Conservation (phyloP, 371 early-diverging fungal genomes). For the Phascolomyces articulosus region DNA sequence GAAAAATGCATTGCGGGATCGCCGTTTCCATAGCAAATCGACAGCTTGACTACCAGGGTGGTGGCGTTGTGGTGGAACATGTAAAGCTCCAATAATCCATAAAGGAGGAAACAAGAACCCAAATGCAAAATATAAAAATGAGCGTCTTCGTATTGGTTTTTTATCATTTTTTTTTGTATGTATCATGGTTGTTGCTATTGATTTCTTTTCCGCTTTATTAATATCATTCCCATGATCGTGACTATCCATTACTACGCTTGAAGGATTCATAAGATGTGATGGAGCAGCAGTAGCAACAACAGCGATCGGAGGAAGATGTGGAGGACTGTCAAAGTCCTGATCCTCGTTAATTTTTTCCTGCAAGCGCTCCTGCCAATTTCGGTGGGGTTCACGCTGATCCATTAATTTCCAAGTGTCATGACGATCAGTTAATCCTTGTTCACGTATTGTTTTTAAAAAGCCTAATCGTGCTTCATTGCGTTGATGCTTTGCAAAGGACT, state of each 20-base stretch:
- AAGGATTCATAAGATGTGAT: too few relatives aligned
- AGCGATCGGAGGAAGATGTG: too few relatives aligned
- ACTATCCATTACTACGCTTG: too few relatives aligned
- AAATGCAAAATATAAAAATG: conserved; percentile 35
- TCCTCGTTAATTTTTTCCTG: conserved; percentile 1
- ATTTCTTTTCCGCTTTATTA: not conserved
- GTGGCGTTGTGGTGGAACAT: conserved; percentile 13
- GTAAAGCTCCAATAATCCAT: conserved; percentile 36
- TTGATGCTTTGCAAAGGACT: conserved; percentile 2
- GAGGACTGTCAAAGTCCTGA: not conserved
- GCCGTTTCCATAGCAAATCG: conserved; percentile 22
- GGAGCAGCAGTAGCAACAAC: too few relatives aligned
- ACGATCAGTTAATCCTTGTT: conserved; percentile 5
- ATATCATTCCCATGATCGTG: too few relatives aligned
- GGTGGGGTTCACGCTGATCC: not conserved
- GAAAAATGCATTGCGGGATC: conserved; percentile 23
- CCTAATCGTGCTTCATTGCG: conserved; percentile 5
- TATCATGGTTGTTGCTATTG: not conserved
- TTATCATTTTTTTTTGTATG: not conserved
- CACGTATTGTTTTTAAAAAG: conserved; percentile 14
- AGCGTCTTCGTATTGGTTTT: conserved; percentile 1
- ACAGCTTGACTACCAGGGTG: conserved; percentile 14
- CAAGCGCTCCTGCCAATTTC: not conserved
- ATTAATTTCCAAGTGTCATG: not conserved
- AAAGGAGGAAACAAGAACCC: conserved; percentile 44